Conservation (phyloP, 2,329 filamentous ascomycete species). For the Aspergillus fructus region DNA sequence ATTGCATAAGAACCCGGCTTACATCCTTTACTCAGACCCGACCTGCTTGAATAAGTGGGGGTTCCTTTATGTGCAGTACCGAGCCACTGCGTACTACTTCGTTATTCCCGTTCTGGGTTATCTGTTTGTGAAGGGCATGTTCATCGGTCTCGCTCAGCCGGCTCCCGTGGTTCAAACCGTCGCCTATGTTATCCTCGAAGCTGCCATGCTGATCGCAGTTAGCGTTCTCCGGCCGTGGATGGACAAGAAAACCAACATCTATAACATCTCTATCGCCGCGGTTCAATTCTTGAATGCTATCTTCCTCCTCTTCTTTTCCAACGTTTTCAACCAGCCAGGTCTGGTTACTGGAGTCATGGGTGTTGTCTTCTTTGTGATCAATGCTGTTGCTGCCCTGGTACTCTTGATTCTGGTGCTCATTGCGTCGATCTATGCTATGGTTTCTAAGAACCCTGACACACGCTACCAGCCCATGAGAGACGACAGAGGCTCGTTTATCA, state of each 20-base stretch:
- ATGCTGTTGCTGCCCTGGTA: constrained; percentile 78
- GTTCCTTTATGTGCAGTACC: constrained; percentile 95
- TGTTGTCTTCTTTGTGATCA: constrained; percentile 83
- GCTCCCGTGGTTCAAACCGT: constrained; percentile 73
- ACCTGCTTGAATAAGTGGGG: constrained; percentile 95
- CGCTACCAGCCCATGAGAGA: constrained; percentile 97
- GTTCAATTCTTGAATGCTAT: constrained; percentile 90
- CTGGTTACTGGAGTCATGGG: constrained; percentile 86
- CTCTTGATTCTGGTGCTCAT: constrained; percentile 80
- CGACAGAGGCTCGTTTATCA: constrained; percentile 95
- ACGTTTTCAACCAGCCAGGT: constrained; percentile 78
- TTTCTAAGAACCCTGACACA: constrained; percentile 90
- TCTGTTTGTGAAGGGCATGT: constrained; percentile 82
- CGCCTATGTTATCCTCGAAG: constrained; percentile 80
- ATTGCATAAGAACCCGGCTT: constrained; percentile 95
- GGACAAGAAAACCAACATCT: constrained; percentile 97
- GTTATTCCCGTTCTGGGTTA: constrained; percentile 78
- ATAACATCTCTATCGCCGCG: constrained; percentile 88
- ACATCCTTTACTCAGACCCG: constrained; percentile 96
- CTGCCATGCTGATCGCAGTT: constrained; percentile 71
- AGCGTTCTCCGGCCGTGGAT: constrained; percentile 89
- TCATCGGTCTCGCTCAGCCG: constrained; percentile 77
- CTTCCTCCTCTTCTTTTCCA: constrained; percentile 84
- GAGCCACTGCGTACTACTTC: constrained; percentile 93
- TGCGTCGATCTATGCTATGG: constrained; percentile 74